Conservation (phyloP, 1,284 basidiomycete genomes). For the Mycena sp. region DNA sequence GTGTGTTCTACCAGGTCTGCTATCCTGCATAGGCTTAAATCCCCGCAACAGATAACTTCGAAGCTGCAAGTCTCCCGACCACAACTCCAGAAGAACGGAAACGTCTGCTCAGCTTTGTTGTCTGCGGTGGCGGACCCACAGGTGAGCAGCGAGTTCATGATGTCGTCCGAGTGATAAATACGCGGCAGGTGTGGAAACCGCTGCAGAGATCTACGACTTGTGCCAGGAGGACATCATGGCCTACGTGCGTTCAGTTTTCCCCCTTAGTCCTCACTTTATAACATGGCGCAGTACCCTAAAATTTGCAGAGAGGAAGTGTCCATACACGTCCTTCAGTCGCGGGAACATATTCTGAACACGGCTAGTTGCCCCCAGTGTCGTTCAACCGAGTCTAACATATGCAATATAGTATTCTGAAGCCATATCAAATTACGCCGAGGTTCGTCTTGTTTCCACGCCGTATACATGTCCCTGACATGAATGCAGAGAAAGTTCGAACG, state of each 20-base stretch:
- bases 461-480: neutral
- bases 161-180: too few species aligned
- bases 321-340: constrained; percentile 93
- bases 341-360: constrained; percentile 95
- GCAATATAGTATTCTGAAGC: constrained; percentile 85
- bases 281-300: constrained; percentile 85
- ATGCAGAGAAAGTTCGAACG: constrained; percentile 79
- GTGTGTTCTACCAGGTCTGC: constrained; percentile 50
- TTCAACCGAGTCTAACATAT: neutral
- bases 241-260: constrained; percentile 62
- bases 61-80: constrained; percentile 90
- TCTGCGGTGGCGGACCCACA: constrained; percentile 87
- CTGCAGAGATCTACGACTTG: constrained; percentile 84
- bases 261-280: neutral
- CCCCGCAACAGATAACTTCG: constrained; percentile 88
- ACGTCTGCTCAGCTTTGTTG: constrained; percentile 92
- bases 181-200: constrained; percentile 27
- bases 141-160: too few species aligned
- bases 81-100: constrained; percentile 90
- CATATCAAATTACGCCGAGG: constrained; percentile 96
- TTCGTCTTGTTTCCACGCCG: constrained; percentile 29
- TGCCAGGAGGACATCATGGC: constrained; percentile 92
- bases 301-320: constrained; percentile 88
- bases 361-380: constrained; percentile 47
- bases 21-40: neutral